Base-by-base conservation (phyloP, 208 protist species). In the Trypanosoma avium region DNA sequence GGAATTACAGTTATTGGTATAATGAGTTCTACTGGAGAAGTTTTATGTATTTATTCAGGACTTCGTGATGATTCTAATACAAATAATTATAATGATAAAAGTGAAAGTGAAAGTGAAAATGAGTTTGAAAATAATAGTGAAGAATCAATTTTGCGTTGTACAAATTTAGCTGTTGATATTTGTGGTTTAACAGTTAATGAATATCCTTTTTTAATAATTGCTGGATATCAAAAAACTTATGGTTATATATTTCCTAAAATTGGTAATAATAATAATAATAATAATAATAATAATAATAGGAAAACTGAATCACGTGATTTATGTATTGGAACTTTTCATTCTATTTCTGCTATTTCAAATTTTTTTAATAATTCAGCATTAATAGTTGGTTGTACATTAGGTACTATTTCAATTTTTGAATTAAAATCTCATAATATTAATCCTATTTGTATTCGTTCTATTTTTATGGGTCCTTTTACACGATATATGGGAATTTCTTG, bases 1-100 rank as follows among this genome's bases (percentile, higher is more conserved):
- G 64, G 64, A 24, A 19, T 46, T 17, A 40, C 40, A 5, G 54
- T 67, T 12, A 36, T 77, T 43, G 62, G 27, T 21, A 35, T 77
- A 22, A 71, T 77, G 62, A 72, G 55, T 15, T 61, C 27, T 6
- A 22, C 36, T 12, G 64, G 65, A 12, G 57, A 70, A 49, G 49
- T 62, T 12, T 26, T 77, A 29, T 61, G 52, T 19, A 13, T 66
- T 19, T 46, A 22, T 12, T 68, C 65, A 13, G 64, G 58, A 38
- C 46, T 72, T 10, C 50, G 6, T 29, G 48, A 21, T n/a, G 43
- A 59, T 30, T 29, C 5, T 27, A 24, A 42, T 52, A 40, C 48
- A 40, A 26, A 22, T 54, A 19, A 54, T 26, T 15, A 29, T 48
- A 24, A 61, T 35, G 48, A 33, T 27, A 26, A 33, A 12, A 27